Conservation (phyloP, 2,329 filamentous ascomycete genomes). For the Dothideomycetidae sp. region DNA sequence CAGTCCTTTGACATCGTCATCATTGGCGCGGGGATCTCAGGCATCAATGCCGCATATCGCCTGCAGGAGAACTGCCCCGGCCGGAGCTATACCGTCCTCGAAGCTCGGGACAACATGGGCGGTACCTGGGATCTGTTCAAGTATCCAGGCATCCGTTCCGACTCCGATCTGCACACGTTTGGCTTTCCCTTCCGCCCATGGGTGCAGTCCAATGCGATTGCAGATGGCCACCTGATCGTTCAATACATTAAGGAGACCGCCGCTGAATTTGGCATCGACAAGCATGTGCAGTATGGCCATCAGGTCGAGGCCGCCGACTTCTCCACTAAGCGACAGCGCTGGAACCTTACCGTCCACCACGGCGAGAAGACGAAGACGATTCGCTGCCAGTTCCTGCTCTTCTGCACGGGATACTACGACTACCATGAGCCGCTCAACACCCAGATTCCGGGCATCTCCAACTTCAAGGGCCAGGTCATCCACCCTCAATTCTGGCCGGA, state of each 20-base stretch:
- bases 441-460: constrained; percentile 51
- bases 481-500: constrained; percentile 69
- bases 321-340: constrained; percentile 35
- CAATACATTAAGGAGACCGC: constrained; percentile 32
- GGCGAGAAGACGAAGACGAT: constrained; percentile 22
- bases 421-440: constrained; percentile 49
- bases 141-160: constrained; percentile 48
- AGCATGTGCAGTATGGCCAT: constrained; percentile 31
- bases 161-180: constrained; percentile 37
- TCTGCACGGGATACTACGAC: constrained; percentile 58
- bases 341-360: constrained; percentile 28
- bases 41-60: constrained; percentile 60
- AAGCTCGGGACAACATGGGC: constrained; percentile 50
- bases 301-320: constrained; percentile 29
- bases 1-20: constrained; percentile 38
- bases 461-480: constrained; percentile 48
- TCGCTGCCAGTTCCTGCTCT: constrained; percentile 39
- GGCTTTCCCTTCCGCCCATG: constrained; percentile 58
- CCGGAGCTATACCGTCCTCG: constrained; percentile 50
- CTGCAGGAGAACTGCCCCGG: constrained; percentile 33
- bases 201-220: constrained; percentile 36
- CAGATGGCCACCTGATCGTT: constrained; percentile 30
- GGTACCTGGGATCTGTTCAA: constrained; percentile 70
- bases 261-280: constrained; percentile 30
- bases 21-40: constrained; percentile 59